Base-by-base conservation (phyloP, 108 stramenopile species). In the Licmophora abbreviata region DNA sequence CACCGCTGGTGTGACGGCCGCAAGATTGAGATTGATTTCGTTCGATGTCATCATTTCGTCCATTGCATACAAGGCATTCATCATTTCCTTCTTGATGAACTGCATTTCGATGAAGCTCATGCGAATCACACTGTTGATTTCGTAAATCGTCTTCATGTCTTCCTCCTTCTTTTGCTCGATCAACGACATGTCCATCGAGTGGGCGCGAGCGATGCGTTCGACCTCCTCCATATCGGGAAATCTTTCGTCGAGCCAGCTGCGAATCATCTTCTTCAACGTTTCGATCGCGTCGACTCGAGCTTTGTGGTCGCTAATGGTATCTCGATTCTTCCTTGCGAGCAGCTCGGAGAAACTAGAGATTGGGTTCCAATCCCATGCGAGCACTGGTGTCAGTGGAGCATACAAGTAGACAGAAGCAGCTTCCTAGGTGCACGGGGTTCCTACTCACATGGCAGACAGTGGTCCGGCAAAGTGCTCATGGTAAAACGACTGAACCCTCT, bases 71-170 rank as follows among this genome's bases (percentile, higher is more conserved):
- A 93, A 70, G 1, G 92, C 88, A 55, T 77, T 93, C 56, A 93
- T 58, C 44, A 93, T 76, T 69, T 88, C 86, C 82, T 92, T 93
- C 61, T 90, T 93, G 50, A 93, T 77, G 59, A 84, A 89, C 57
- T 93, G 92, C 69, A 88, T 86, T 76, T 93, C 88, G 56, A 93
- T 93, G 36, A 93, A 72, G 30, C 77, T 78, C 81, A 88, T 73
- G 28, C 88, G 69, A 29, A 89, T 74, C 7, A 90, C 81, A 14
- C 77, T 73, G 50, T 83, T 81, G 17, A 88, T 60, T 18, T 88
- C 79, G 54, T 75, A 80, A 12, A 92, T 65, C 4, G 69, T 78
- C 51, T 86, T 89, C 64, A 93, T 88, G 38, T 68, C 64, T 47
- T 80, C 73, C 56, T 81, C 92, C 56, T 81, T 89, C 44, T 63